Conservation (phyloP, 768 basidiomycete species). For the Phanerodontia chrysosporium region DNA sequence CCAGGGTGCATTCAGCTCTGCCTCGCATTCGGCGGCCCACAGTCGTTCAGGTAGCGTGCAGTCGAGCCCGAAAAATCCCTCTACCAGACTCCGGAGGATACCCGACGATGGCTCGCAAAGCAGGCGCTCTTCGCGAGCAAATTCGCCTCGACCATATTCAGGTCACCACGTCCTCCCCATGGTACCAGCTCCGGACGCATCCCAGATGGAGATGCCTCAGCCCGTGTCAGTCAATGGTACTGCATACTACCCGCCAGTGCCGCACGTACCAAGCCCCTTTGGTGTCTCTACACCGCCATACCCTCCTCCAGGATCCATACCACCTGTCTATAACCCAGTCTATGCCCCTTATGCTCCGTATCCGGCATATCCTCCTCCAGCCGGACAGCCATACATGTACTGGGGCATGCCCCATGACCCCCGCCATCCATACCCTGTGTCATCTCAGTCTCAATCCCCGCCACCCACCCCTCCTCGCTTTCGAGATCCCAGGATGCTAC, state of each 20-base stretch:
- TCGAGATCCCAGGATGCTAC: neutral
- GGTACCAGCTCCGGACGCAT: neutral
- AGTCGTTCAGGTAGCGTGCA: constrained; percentile 44
- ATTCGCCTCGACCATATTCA: constrained; percentile 7
- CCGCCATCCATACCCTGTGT: constrained; percentile 3
- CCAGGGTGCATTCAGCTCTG: constrained; percentile 27
- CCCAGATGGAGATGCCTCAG: neutral
- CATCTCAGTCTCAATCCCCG: constrained; percentile 2
- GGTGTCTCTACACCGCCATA: constrained; percentile 13
- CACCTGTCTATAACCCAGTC: constrained; percentile 13
- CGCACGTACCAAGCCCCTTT: constrained; percentile 16
- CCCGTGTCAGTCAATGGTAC: neutral
- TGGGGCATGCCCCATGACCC: constrained; percentile 25
- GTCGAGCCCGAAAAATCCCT: constrained; percentile 42
- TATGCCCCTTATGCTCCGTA: constrained; percentile 33
- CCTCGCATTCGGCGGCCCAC: constrained; percentile 40
- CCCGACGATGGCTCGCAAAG: constrained; percentile 30
- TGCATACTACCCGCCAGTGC: neutral
- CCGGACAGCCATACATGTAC: constrained; percentile 34
- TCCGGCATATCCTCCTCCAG: constrained; percentile 29
- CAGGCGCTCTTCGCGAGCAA: constrained; percentile 9
- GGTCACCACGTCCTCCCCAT: neutral
- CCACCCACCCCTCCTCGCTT: constrained; percentile 1
- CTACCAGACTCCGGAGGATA: constrained; percentile 37
- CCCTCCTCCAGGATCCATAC: constrained; percentile 16